Evolutionary conservation across 2,329 filamentous ascomycete genomes (phyloP).

Genomic region (Aspergillus alliaceus): DNA sequence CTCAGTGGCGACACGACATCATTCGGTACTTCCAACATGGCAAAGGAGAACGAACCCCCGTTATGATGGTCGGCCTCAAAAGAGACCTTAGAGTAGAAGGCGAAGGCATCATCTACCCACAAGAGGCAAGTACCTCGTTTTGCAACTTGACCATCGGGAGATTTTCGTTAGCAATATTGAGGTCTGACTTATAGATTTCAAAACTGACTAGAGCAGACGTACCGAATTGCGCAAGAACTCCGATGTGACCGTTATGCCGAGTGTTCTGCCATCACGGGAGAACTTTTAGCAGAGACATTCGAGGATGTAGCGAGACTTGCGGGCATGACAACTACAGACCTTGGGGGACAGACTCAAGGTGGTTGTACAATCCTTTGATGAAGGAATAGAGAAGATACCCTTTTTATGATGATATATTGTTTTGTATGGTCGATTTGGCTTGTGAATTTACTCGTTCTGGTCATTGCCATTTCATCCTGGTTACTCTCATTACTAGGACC

Average conservation of each 20-base stretch:
- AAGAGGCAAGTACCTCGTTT: slow-evolving; percentile 36
- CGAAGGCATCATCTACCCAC: slow-evolving; percentile 43
- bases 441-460: neutral
- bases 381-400: slow-evolving; percentile 13
- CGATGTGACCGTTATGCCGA: slow-evolving; percentile 63
- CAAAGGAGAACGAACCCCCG: slow-evolving; percentile 49
- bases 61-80: slow-evolving; percentile 61
- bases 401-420: neutral
- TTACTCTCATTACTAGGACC: no score
- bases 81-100: slow-evolving; percentile 54
- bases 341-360: slow-evolving; percentile 50
- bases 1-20: slow-evolving; percentile 45
- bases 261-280: slow-evolving; percentile 61
- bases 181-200: neutral
- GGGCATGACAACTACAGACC: slow-evolving; percentile 57
- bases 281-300: slow-evolving; percentile 59
- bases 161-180: neutral
- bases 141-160: no score
- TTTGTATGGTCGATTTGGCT: neutral
- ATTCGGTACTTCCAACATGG: slow-evolving; percentile 52
- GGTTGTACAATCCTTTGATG: slow-evolving; percentile 44
- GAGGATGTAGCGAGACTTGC: slow-evolving; percentile 61
- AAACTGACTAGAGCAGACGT: slow-evolving; percentile 42
- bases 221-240: slow-evolving; percentile 60
- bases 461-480: neutral